Evolutionary conservation across 73 alveolate genomes (phyloP), one percentile per base, ranked within the genome.

Genomic region (Stentor roeselii): DNA sequence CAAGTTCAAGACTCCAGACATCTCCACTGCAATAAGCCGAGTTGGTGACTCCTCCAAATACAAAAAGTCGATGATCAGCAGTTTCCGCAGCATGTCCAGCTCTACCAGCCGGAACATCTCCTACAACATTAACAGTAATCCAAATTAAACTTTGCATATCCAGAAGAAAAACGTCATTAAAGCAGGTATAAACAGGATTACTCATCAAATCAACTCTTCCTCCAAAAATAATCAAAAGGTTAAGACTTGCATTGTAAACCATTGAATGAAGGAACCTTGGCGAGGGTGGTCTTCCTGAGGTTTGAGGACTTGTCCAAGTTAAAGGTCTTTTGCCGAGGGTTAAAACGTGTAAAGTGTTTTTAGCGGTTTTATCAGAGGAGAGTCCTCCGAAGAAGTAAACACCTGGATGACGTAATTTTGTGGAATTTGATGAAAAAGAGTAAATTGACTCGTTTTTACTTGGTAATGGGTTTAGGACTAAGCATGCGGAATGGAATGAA

Each of bases 11-110:
- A 21, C 21, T 34, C n/a, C 37, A 67, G 34, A 67, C 34, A 67
- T 67, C 80, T 21, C 80, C 37, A 2, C 80, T 67, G 42, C 80
- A 67, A 32, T 67, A 67, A 32, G 42, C 21, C 14, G 80, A 21
- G 34, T 67, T 67, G 2, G 41, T 67, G 50, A 67, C 86, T 31
- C 96, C 96, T 35, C 96, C 96, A 78, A 88, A 91, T 3, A 91
- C 37, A 75, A 59, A 87, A 83, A 91, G 60, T 42, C 75, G 39
- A 42, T 60, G 80, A 2, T 84, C 90, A 75, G 76, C 40, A 0
- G 75, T 35, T 75, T 83, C 88, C n/a, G 89, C 76, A 1, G 85
- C 32, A 60, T 85, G 92, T 27, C 89, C 93, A 3, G 94, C 76
- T 74, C 96, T 60, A 3, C 74, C 82, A 0, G 82, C 60, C 15